Evolutionary conservation across 164 flowering plant genomes (phyloP).

Genomic region (Tetrastigma voinierianum): DNA sequence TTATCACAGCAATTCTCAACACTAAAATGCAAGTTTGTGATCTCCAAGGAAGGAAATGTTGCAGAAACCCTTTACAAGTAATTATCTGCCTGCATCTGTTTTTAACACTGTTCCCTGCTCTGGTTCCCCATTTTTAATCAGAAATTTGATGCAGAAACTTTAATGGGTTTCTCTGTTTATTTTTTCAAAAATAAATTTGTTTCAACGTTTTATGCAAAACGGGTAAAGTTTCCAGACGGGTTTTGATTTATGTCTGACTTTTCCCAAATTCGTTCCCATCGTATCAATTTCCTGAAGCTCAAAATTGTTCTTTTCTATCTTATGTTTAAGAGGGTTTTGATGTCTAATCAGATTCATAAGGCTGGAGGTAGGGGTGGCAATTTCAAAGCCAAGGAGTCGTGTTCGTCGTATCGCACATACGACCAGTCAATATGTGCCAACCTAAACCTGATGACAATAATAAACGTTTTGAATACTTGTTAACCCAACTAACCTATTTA

Average conservation of each 20-base stretch:
- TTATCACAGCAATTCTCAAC: too few species aligned
- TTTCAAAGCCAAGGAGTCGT: too few species aligned
- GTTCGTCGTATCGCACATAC: too few species aligned
- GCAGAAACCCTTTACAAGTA: conserved; percentile 95
- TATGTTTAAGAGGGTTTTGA: background rate
- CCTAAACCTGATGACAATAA: too few species aligned
- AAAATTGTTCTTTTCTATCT: background rate
- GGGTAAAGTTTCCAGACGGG: background rate
- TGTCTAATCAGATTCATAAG: conserved; percentile 57
- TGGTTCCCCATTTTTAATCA: background rate
- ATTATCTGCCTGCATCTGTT: conserved; percentile 6
- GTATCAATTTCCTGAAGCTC: too few species aligned
- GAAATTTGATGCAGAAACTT: conserved; percentile 9
- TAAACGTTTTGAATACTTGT: too few species aligned
- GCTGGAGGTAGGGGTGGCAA: too few species aligned
- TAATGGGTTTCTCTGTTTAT: background rate
- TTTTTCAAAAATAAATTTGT: background rate
- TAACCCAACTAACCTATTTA: too few species aligned
- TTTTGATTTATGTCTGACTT: conserved; percentile 6
- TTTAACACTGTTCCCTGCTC: background rate
- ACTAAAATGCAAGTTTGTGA: conserved; percentile 97
- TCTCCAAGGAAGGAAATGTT: conserved; percentile 76
- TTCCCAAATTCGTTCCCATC: background rate
- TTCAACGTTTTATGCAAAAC: background rate
- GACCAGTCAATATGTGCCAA: too few species aligned